Evolutionary conservation across 1,284 basidiomycete genomes (phyloP), one percentile per base, ranked within the genome.

Genomic region (Apiotrichum sp.): DNA sequence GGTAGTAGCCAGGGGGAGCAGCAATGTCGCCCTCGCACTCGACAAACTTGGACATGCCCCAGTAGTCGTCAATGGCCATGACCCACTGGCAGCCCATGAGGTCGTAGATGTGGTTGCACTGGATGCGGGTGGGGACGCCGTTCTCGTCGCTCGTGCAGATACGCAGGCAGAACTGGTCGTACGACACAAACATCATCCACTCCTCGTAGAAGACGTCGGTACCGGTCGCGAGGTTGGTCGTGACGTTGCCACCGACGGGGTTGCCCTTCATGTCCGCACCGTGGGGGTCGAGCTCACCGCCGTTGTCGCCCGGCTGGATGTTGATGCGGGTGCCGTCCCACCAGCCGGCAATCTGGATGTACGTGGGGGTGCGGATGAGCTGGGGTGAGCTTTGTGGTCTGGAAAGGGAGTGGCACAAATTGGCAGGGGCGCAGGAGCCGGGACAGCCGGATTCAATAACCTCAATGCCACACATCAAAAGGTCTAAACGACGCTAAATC

Each of bases 221-320:
- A 22, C 79, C 79, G 16, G 74, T 73, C 35, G 77, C 68, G 10
- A 31, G 13, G 68, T 79, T 79, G 56, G 78, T 76, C 42, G 80
- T 80, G 53, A 80, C 80, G 65, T 80, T 80, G 42, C 80, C 80
- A 50, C 80, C 80, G 53, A 79, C 69, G 41, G 80, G 80, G 75
- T 81, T 81, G 49, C 80, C 80, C 64, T 72, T 64, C 62, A 68
- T 71, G 35, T 69, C 72, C 8, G 76, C 76, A 50, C 78, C 78
- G 69, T 79, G 78, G 11, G 79, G 78, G 70, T 80, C 78, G 43
- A 80, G 74, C 66, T 80, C 79, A 55, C 78, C 79, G 41, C 79
- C 79, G 13, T 67, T 50, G 57, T 81, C 80, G 46, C 75, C 76
- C 9, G 41, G 8, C 8, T 52, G 49, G 55, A 81, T 74, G 71